Evolutionary conservation across 805 yeast species (phyloP).

Genomic region (Komagataella pseudopastoris): DNA sequence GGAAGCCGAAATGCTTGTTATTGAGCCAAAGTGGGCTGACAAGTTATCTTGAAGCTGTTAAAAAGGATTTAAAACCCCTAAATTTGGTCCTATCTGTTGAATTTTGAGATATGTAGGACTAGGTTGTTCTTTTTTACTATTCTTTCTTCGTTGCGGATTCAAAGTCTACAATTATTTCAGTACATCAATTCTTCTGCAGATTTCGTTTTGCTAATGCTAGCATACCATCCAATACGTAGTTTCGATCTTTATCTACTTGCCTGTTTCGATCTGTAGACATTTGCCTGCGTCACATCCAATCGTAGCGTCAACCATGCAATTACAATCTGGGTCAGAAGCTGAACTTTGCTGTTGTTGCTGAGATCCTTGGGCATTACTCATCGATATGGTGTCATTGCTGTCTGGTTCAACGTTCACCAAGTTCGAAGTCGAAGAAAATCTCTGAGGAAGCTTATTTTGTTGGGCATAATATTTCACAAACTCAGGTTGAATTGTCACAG

Average conservation of each 20-base stretch:
- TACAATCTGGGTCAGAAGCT: constrained; percentile 17
- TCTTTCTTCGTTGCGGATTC: not conserved
- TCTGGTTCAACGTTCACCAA: constrained; percentile 4
- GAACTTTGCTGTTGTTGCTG: constrained; percentile 4
- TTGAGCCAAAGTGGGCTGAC: constrained; percentile 1
- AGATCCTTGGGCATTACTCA: constrained; percentile 4
- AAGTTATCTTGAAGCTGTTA: not conserved
- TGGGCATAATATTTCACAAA: constrained; percentile 29
- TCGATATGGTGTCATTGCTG: constrained; percentile 11
- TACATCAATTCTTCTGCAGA: too few species aligned
- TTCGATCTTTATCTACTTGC: not conserved
- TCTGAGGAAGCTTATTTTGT: constrained; percentile 14
- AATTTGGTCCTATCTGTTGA: not conserved
- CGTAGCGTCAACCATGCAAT: constrained; percentile 38
- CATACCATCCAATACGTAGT: not conserved
- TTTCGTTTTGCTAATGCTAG: not conserved
- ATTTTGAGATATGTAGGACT: too few species aligned
- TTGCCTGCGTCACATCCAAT: constrained; percentile 34
- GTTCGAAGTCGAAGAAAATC: constrained; percentile 12
- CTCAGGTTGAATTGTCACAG: constrained; percentile 95
- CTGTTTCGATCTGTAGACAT: constrained; percentile 17
- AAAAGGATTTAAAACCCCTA: not conserved
- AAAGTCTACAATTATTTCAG: not conserved
- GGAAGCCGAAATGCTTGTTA: not conserved
- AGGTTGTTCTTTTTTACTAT: not conserved